Base-by-base conservation (phyloP, 805 yeast genomes). In the Starmerella stigmatis region DNA sequence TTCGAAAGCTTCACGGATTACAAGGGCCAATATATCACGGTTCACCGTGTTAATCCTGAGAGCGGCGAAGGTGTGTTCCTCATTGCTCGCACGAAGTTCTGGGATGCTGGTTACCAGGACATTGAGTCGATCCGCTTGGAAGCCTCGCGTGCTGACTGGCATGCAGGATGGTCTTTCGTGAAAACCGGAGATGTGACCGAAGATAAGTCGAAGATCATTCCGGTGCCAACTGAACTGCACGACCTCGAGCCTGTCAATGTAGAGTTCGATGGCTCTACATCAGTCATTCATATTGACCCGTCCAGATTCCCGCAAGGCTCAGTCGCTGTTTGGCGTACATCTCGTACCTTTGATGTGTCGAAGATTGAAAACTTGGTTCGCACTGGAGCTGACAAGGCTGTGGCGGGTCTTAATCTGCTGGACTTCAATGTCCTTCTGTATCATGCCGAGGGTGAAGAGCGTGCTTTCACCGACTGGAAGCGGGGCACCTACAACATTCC, bases 1-100 rank as follows among this genome's bases (percentile, higher is more conserved):
- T 83, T 83, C 55, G 96, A 89, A 63, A 86, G 84, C 82, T 89
- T 84, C 61, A 83, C 89, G 32, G 96, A 89, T 59, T 96, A 84
- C 57, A 94, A 86, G 51, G 95, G 84, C 12, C 94, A 88, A 61
- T 89, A 73, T 61, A 84, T 89, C 47, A 88, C 96, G 0, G 78
- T 89, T 44, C 96, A 89, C 62, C 70, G 97, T 54, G 74, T 79
- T 22, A 84, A 85, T 60, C 81, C 94, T 0, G 73, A 76, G 52
- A 78, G 86, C 2, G 97, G 97, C 2, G 72, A 73, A 47, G 98
- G 98, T 2, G 84, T 82, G 76, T 86, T 83, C 55, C 68, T 92
- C 56, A 74, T 89, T 57, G 94, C 96, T 0, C 75, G 96, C 59
- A 77, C 92, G 2, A 86, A 85, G 59, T 92, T 92, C 55, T 44